A percentile compares a stretch with the other conserved stretches of the same genome.
Conservation (phyloP, 2,329 filamentous ascomycete genomes). For the Hypoxylon sp. region DNA sequence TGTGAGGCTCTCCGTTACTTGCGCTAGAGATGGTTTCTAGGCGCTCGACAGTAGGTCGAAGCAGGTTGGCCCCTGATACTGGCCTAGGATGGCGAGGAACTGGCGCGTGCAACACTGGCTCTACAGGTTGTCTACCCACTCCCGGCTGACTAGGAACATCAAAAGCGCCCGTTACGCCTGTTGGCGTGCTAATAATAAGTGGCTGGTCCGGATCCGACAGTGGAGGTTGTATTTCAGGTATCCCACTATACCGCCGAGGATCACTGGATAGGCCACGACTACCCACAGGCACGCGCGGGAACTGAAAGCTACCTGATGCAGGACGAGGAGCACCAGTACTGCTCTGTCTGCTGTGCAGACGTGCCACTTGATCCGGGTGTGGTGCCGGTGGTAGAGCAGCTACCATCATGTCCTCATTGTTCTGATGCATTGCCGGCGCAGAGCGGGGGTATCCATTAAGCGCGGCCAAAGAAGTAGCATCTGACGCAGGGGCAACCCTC, state of each 20-base stretch:
- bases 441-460: conserved; percentile 60
- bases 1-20: conserved; percentile 27
- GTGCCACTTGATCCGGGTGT: conserved; percentile 59
- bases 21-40: conserved; percentile 69
- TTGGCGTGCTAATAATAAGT: conserved; percentile 73
- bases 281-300: conserved; percentile 60
- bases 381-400: conserved; percentile 59
- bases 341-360: conserved; percentile 58
- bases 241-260: conserved; percentile 46
- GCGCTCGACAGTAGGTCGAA: conserved; percentile 66
- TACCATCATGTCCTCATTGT: conserved; percentile 54
- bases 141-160: conserved; percentile 60
- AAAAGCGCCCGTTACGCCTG: conserved; percentile 68
- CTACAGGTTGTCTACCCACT: conserved; percentile 54
- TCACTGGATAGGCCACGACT: conserved; percentile 50
- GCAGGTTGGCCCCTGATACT: conserved; percentile 54
- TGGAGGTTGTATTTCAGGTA: conserved; percentile 47
- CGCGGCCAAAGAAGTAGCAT: conserved; percentile 46
- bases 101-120: conserved; percentile 67
- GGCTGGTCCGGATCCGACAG: conserved; percentile 64
- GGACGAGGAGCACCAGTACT: conserved; percentile 58
- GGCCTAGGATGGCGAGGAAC: conserved; percentile 66
- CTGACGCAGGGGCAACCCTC: conserved; percentile 51
- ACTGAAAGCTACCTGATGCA: conserved; percentile 61
- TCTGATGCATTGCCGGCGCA: conserved; percentile 56